A percentile compares a stretch with the other conserved stretches of the same genome.
These are phyloP conservation scores for Arthrobotrys entomopaga DNA, from an alignment of 2,329 filamentous ascomycete genomes.

Conservation along the genomic window DNA sequence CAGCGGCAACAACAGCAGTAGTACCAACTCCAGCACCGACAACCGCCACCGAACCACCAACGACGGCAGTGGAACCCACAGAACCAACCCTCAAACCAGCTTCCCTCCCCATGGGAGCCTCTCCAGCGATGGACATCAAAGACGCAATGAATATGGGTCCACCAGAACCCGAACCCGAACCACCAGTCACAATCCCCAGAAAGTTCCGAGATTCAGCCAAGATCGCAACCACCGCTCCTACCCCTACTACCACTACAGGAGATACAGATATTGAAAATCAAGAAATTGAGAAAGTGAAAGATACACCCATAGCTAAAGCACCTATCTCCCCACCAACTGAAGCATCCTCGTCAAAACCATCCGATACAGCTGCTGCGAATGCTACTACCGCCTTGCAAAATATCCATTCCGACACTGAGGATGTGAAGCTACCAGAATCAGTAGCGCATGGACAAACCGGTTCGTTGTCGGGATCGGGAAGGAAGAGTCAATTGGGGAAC, in stretches of 20 bases:
- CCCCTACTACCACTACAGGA: not conserved
- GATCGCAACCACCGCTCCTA: not conserved
- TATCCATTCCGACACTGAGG: slow-evolving; percentile 21
- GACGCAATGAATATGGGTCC: slow-evolving; percentile 37
- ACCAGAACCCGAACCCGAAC: not conserved
- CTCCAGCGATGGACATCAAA: slow-evolving; percentile 33
- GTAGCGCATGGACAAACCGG: not conserved
- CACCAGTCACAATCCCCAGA: slow-evolving; percentile 1
- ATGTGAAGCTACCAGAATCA: slow-evolving; percentile 31
- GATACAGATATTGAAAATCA: not conserved
- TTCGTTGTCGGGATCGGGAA: not conserved
- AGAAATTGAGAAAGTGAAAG: not conserved
- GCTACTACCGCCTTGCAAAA: slow-evolving; percentile 18
- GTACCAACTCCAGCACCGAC: not conserved
- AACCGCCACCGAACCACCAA: not conserved
- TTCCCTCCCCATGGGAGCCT: slow-evolving; percentile 2
- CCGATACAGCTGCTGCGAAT: not conserved
- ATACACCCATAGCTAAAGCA: not conserved
- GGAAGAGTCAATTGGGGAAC: slow-evolving; percentile 7
- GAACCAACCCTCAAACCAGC: slow-evolving; percentile 16
- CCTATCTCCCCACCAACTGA: slow-evolving; percentile 16
- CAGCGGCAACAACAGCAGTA: slow-evolving; percentile 8
- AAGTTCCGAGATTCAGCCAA: slow-evolving; percentile 9
- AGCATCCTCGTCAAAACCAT: slow-evolving; percentile 19
- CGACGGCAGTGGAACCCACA: slow-evolving; percentile 10